Conservation (phyloP, 345 rosid genomes). For the Iberis pinnata region DNA sequence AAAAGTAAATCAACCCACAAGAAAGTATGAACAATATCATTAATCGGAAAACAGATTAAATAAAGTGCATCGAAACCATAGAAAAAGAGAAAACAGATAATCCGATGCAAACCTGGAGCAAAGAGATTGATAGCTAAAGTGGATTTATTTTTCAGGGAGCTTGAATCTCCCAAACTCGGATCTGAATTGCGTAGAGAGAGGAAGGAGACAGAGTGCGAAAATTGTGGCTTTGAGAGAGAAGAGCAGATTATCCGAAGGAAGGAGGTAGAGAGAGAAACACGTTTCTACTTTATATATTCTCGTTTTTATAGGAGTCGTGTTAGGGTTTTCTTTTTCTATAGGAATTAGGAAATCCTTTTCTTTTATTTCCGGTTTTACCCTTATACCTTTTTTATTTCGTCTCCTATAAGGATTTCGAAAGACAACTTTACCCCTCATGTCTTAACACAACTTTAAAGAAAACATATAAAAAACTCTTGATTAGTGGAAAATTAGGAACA, state of each 20-base stretch:
- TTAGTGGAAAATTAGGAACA: no score
- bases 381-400: no score
- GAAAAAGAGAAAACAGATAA: background rate
- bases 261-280: slow-evolving; percentile 14
- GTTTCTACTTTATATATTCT: slow-evolving; percentile 19
- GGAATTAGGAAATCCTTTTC: slow-evolving; percentile 7
- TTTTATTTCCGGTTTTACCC: slow-evolving; percentile 26
- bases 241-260: slow-evolving; percentile 18
- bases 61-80: background rate
- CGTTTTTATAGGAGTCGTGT: slow-evolving; percentile 7
- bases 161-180: slow-evolving; percentile 42
- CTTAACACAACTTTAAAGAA: no score
- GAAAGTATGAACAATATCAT: no score
- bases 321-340: slow-evolving; percentile 30
- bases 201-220: background rate
- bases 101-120: slow-evolving; percentile 21
- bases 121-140: slow-evolving; percentile 9
- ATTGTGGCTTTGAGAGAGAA: slow-evolving; percentile 20
- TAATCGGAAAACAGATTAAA: background rate
- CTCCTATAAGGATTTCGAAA: no score
- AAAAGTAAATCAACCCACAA: no score
- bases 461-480: no score
- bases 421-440: no score
- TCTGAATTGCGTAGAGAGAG: slow-evolving; percentile 31
- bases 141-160: slow-evolving; percentile 17